These are phyloP conservation scores for Adiantum capillusveneris DNA, from an alignment of 75 land plant genomes.

Conservation along the genomic window DNA sequence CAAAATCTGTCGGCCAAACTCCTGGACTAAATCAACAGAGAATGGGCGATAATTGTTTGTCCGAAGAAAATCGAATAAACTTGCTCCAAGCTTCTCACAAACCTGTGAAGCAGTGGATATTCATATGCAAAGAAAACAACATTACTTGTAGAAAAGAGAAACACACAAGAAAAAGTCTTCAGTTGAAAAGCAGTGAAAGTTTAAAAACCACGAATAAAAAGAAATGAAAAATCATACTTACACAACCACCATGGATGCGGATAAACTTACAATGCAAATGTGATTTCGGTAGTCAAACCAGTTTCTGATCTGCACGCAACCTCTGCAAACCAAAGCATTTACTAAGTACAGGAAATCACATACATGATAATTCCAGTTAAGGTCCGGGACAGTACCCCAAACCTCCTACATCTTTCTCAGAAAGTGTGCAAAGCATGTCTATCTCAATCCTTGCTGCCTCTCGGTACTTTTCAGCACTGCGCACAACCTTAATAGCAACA, in stretches of 20 bases:
- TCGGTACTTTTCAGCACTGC: conserved; percentile 60
- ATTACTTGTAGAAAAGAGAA: not conserved
- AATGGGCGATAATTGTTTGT: conserved; percentile 66
- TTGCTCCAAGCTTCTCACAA: conserved; percentile 96
- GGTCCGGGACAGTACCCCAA: conserved; percentile 18
- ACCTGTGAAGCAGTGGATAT: conserved; percentile 40
- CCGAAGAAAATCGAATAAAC: conserved; percentile 78
- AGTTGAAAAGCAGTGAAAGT: too few species aligned
- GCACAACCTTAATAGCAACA: conserved; percentile 74
- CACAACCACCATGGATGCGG: not conserved
- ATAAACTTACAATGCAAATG: conserved; percentile 55
- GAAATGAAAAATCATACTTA: too few species aligned
- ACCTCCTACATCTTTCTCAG: conserved; percentile 40
- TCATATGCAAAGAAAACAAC: not conserved
- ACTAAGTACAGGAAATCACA: too few species aligned
- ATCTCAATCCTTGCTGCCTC: conserved; percentile 91
- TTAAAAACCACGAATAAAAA: too few species aligned
- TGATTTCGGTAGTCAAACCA: conserved; percentile 66
- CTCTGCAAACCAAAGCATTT: conserved; percentile 11
- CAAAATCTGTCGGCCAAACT: conserved; percentile 82
- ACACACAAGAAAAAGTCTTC: not conserved
- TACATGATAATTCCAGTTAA: too few species aligned
- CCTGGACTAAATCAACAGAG: conserved; percentile 78
- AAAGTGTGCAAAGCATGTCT: conserved; percentile 57
- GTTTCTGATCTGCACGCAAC: conserved; percentile 51